These are phyloP conservation scores for Drechslerella dactyloides DNA, from an alignment of 2,329 filamentous ascomycete genomes.

Conservation along the genomic window DNA sequence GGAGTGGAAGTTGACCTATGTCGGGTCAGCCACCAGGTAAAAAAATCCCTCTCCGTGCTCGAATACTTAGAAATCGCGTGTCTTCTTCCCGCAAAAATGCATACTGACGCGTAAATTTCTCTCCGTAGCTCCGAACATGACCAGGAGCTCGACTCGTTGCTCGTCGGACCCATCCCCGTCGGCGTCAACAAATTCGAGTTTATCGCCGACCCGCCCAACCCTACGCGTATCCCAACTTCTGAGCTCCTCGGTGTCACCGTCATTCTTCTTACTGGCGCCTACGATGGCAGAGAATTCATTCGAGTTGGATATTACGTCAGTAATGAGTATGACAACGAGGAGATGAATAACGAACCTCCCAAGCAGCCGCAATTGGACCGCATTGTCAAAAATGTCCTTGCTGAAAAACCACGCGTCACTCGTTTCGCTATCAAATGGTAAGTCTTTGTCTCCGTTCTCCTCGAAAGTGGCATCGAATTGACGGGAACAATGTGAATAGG, in stretches of 20 bases:
- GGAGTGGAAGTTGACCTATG: conserved; percentile 99
- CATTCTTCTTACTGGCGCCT: conserved; percentile 92
- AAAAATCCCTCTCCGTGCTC: conserved; percentile 57
- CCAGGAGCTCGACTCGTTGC: conserved; percentile 94
- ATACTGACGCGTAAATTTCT: conserved; percentile 38
- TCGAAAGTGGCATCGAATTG: conserved; percentile 1
- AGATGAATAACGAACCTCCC: conserved; percentile 85
- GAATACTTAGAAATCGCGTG: conserved; percentile 17
- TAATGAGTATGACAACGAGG: conserved; percentile 95
- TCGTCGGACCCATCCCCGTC: conserved; percentile 95
- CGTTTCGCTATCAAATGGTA: conserved; percentile 99
- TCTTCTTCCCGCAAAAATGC: conserved; percentile 2
- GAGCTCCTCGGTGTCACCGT: conserved; percentile 98
- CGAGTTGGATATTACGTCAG: conserved; percentile 99
- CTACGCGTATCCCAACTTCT: conserved; percentile 85
- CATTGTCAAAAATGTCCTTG: conserved; percentile 87
- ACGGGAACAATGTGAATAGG: conserved; percentile 64
- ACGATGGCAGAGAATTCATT: conserved; percentile 95
- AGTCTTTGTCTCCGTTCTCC: conserved; percentile 55
- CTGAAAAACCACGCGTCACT: conserved; percentile 96
- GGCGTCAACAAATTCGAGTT: conserved; percentile 99
- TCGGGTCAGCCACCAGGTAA: conserved; percentile 96
- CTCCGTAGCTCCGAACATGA: conserved; percentile 83
- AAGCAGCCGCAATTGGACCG: conserved; percentile 91
- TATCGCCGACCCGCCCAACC: conserved; percentile 90